Conservation (phyloP, 345 rosid genomes). For the Mangifera indica region DNA sequence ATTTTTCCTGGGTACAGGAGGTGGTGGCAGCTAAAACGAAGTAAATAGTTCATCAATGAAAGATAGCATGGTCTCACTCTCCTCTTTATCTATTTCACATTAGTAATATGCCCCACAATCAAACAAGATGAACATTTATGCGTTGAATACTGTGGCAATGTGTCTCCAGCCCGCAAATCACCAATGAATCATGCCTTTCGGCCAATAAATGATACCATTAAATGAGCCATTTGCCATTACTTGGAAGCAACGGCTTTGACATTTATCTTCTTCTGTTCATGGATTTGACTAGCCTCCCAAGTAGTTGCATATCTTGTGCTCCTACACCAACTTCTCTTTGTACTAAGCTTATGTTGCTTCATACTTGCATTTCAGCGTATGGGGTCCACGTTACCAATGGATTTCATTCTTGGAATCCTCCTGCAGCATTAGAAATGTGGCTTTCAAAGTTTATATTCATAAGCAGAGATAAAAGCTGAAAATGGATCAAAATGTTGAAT, state of each 20-base stretch:
- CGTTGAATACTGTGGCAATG: constrained; percentile 10
- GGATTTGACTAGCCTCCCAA: constrained; percentile 17
- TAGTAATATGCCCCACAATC: constrained; percentile 12
- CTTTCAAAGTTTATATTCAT: neutral
- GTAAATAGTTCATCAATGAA: constrained; percentile 6
- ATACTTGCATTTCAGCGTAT: neutral
- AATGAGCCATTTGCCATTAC: constrained; percentile 4
- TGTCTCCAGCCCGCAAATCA: constrained; percentile 14
- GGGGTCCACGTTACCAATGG: neutral
- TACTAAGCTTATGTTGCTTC: constrained; percentile 9
- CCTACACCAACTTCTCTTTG: constrained; percentile 7
- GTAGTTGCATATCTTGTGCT: constrained; percentile 3
- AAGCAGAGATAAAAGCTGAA: neutral
- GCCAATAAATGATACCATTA: constrained; percentile 5
- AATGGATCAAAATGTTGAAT: neutral
- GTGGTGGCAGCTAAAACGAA: neutral
- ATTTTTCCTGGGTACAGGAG: neutral
- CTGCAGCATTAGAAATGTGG: constrained; percentile 25
- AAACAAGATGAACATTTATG: neutral
- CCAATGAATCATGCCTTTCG: constrained; percentile 11
- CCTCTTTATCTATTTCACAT: constrained; percentile 4
- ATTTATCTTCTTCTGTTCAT: constrained; percentile 10
- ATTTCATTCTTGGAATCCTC: constrained; percentile 33
- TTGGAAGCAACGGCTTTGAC: constrained; percentile 22
- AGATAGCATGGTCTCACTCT: neutral